Conservation (phyloP, 2,329 filamentous ascomycete species). For the Mollisiaceae sp. region DNA sequence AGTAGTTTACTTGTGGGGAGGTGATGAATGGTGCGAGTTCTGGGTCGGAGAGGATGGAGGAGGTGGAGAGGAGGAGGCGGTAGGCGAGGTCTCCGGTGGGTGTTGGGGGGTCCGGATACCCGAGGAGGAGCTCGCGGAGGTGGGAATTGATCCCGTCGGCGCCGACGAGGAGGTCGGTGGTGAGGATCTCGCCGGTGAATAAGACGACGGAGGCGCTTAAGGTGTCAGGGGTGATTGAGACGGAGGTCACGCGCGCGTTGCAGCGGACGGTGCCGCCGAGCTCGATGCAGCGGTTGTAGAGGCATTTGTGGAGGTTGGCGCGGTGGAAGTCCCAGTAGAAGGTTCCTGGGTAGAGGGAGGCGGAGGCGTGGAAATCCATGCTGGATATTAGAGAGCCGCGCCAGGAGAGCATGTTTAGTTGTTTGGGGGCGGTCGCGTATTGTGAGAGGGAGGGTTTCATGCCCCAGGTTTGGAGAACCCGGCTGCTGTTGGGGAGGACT, state of each 20-base stretch:
- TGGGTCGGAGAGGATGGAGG: slow-evolving; percentile 49
- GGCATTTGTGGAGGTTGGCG: slow-evolving; percentile 52
- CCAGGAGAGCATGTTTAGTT: slow-evolving; percentile 56
- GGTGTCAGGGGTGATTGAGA: slow-evolving; percentile 30
- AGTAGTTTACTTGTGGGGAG: slow-evolving; percentile 51
- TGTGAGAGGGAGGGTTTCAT: slow-evolving; percentile 25
- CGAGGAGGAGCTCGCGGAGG: slow-evolving; percentile 47
- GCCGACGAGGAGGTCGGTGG: slow-evolving; percentile 47
- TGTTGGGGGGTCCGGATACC: slow-evolving; percentile 51
- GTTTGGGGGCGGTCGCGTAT: slow-evolving; percentile 45
- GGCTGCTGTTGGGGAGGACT: slow-evolving; percentile 37
- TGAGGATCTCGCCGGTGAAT: slow-evolving; percentile 38
- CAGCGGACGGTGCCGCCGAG: slow-evolving; percentile 48
- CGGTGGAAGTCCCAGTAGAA: slow-evolving; percentile 54
- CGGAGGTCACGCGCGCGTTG: slow-evolving; percentile 44
- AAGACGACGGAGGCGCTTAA: slow-evolving; percentile 32
- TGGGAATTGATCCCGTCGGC: slow-evolving; percentile 50
- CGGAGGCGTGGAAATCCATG: slow-evolving; percentile 31
- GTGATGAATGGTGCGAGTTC: slow-evolving; percentile 46
- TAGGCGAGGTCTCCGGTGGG: slow-evolving; percentile 54
- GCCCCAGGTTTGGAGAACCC: slow-evolving; percentile 37
- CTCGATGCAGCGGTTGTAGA: slow-evolving; percentile 47
- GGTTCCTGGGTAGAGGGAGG: slow-evolving; percentile 34
- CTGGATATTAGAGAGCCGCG: slow-evolving; percentile 37
- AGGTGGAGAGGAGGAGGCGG: slow-evolving; percentile 50